Conservation (phyloP, 179 eudicot species). For the Silene coronaria region DNA sequence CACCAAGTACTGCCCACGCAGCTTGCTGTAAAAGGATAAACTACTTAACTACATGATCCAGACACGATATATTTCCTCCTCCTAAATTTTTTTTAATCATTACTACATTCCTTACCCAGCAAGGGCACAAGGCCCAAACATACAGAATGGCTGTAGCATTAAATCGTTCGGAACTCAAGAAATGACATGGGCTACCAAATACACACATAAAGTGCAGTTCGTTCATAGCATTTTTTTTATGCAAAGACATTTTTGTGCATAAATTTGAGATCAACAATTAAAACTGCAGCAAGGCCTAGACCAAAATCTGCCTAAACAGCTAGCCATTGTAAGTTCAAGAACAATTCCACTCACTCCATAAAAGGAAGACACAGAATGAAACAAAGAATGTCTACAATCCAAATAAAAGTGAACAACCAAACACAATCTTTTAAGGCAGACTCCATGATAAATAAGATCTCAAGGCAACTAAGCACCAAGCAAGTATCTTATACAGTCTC, state of each 20-base stretch:
- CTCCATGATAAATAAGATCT: background rate
- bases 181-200: background rate
- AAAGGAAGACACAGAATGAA: background rate
- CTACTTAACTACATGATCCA: background rate
- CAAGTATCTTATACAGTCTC: background rate
- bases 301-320: background rate
- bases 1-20: background rate
- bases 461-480: background rate
- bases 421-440: background rate
- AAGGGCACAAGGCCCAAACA: background rate
- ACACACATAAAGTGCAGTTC: background rate
- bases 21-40: background rate
- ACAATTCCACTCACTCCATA: background rate
- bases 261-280: background rate
- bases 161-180: background rate
- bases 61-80: background rate
- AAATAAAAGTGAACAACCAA: background rate
- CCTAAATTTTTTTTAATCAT: background rate
- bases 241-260: background rate
- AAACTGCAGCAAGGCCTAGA: background rate
- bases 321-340: background rate
- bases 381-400: background rate
- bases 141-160: background rate
- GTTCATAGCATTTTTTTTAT: background rate
- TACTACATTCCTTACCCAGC: background rate